These are phyloP conservation scores for Erysimum cheiri DNA, from an alignment of 441 rosid genomes.

Conservation along the genomic window DNA sequence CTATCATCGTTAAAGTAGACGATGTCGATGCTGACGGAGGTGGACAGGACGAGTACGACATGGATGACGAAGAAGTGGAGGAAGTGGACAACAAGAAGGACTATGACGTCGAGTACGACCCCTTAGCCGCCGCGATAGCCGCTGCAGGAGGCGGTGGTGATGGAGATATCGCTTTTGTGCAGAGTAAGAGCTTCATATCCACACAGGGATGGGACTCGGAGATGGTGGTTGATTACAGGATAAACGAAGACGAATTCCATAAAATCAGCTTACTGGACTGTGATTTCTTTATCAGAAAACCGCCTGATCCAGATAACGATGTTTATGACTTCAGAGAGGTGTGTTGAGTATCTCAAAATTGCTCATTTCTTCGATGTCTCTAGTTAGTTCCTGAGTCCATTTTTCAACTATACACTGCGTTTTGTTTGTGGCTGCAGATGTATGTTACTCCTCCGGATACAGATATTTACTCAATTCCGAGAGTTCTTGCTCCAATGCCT, in stretches of 20 bases:
- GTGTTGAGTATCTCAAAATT: conserved; percentile 23
- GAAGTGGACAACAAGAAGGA: conserved; percentile 91
- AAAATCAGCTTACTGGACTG: conserved; percentile 82
- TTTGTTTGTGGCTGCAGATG: conserved; percentile 59
- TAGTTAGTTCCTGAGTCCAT: not conserved
- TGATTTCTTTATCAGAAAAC: conserved; percentile 90
- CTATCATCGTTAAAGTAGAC: conserved; percentile 64
- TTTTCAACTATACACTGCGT: not conserved
- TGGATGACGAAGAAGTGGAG: conserved; percentile 84
- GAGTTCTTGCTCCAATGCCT: conserved; percentile 91
- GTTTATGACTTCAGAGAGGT: conserved; percentile 98
- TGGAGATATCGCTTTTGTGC: conserved; percentile 66
- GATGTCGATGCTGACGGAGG: conserved; percentile 76
- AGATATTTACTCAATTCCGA: conserved; percentile 83
- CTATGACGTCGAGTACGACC: conserved; percentile 87
- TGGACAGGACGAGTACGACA: conserved; percentile 71
- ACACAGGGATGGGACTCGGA: conserved; percentile 88
- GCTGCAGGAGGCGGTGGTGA: conserved; percentile 47
- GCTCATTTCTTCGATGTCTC: not conserved
- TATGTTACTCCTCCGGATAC: conserved; percentile 96
- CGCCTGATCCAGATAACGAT: conserved; percentile 91
- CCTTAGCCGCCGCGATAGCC: conserved; percentile 49
- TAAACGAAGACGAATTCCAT: conserved; percentile 89
- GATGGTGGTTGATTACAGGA: conserved; percentile 81
- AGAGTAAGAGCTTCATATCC: conserved; percentile 75